These are phyloP conservation scores for Byssoonygena ceratinophila DNA, from an alignment of 2,329 filamentous ascomycete genomes.

Conservation along the genomic window DNA sequence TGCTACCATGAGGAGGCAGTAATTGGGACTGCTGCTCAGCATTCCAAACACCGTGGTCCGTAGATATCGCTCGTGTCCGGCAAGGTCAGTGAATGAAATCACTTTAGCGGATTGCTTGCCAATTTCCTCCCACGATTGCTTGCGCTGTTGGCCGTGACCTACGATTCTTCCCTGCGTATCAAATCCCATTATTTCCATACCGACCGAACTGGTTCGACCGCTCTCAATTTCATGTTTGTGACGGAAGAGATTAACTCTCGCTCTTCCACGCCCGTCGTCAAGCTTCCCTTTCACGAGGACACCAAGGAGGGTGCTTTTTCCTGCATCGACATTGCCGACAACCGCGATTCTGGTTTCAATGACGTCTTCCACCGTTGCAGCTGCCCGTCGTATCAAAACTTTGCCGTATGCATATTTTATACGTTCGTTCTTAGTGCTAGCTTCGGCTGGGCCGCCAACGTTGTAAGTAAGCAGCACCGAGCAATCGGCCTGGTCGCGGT, in stretches of 20 bases:
- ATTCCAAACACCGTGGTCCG: constrained; percentile 94
- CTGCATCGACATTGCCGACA: constrained; percentile 94
- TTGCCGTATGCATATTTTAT: constrained; percentile 74
- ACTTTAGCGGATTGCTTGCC: constrained; percentile 90
- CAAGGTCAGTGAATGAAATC: constrained; percentile 89
- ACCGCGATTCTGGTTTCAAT: constrained; percentile 96
- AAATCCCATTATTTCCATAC: constrained; percentile 98
- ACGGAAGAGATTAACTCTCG: constrained; percentile 87
- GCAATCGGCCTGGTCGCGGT: constrained; percentile 59
- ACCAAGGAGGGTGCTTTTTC: constrained; percentile 91
- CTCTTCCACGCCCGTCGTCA: constrained; percentile 87
- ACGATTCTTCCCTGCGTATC: constrained; percentile 77
- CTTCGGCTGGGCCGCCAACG: constrained; percentile 67
- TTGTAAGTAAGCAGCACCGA: constrained; percentile 82
- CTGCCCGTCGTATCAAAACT: constrained; percentile 65
- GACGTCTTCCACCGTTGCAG: constrained; percentile 67
- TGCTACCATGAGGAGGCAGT: constrained; percentile 95
- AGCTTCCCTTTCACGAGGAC: constrained; percentile 91
- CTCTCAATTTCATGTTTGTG: constrained; percentile 98
- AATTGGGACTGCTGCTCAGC: constrained; percentile 88
- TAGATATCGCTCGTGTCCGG: constrained; percentile 89
- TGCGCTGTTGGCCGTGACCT: constrained; percentile 70
- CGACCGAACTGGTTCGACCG: constrained; percentile 87
- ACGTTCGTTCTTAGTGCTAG: constrained; percentile 52
- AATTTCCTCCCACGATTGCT: constrained; percentile 94